These are phyloP conservation scores for Komagataella ulmi DNA, from an alignment of 805 yeast genomes.

Conservation along the genomic window DNA sequence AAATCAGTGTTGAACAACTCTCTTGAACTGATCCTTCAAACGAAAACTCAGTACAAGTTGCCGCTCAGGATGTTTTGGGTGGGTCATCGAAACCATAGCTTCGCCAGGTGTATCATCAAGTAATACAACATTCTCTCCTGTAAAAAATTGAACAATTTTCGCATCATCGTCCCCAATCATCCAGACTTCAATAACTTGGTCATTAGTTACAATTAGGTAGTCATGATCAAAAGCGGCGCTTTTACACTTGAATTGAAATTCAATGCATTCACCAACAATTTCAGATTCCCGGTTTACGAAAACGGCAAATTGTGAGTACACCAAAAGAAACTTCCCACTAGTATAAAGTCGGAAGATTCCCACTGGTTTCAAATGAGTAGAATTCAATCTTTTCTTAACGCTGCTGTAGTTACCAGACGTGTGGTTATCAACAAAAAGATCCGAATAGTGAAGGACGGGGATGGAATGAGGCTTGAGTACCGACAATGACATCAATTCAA, in stretches of 20 bases:
- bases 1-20: neutral
- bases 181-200: slow-evolving; percentile 62
- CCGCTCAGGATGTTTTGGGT: slow-evolving; percentile 48
- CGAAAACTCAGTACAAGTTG: slow-evolving; percentile 38
- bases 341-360: slow-evolving; percentile 45
- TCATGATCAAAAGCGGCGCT: slow-evolving; percentile 29
- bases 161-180: slow-evolving; percentile 32
- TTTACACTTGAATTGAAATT: slow-evolving; percentile 27
- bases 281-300: slow-evolving; percentile 35
- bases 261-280: slow-evolving; percentile 25
- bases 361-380: slow-evolving; percentile 31
- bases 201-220: slow-evolving; percentile 40
- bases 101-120: slow-evolving; percentile 21
- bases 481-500: slow-evolving; percentile 50
- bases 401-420: slow-evolving; percentile 8
- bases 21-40: slow-evolving; percentile 4
- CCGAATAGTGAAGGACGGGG: slow-evolving; percentile 28
- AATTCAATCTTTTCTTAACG: slow-evolving; percentile 24
- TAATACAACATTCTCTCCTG: slow-evolving; percentile 48
- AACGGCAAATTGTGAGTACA: slow-evolving; percentile 60
- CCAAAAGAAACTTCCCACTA: slow-evolving; percentile 35
- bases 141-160: slow-evolving; percentile 51
- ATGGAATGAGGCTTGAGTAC: slow-evolving; percentile 41
- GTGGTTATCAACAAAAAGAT: slow-evolving; percentile 1
- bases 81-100: slow-evolving; percentile 38